Evolutionary conservation across 2,329 filamentous ascomycete genomes (phyloP).

Genomic region (Xylaria sp.): DNA sequence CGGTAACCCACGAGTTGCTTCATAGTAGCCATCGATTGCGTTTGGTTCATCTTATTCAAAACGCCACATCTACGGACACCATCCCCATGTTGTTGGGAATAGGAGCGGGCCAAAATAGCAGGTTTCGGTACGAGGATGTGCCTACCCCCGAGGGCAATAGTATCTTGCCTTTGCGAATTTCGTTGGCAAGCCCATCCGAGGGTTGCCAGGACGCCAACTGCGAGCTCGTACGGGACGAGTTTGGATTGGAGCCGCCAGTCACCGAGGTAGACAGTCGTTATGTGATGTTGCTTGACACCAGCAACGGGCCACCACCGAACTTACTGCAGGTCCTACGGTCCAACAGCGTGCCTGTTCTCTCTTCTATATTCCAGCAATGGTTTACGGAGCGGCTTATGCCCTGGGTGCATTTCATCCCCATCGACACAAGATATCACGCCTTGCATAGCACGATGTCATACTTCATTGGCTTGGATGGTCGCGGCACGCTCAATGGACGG

Average conservation of each 20-base stretch:
- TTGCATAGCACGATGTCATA: constrained; percentile 80
- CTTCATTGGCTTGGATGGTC: constrained; percentile 70
- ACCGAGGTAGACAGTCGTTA: constrained; percentile 74
- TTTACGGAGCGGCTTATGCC: constrained; percentile 77
- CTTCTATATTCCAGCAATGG: constrained; percentile 81
- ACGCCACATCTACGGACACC: constrained; percentile 61
- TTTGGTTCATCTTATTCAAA: constrained; percentile 75
- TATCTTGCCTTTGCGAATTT: constrained; percentile 65
- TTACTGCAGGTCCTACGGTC: constrained; percentile 75
- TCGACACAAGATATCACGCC: constrained; percentile 78
- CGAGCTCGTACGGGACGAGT: constrained; percentile 62
- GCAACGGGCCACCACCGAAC: constrained; percentile 69
- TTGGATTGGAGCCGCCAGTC: constrained; percentile 63
- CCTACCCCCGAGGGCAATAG: constrained; percentile 64
- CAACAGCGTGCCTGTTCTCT: constrained; percentile 74
- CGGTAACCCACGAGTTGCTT: constrained; percentile 63
- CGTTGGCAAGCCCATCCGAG: constrained; percentile 67
- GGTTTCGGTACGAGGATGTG: constrained; percentile 68
- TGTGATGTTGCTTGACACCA: constrained; percentile 77
- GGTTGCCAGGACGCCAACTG: constrained; percentile 65
- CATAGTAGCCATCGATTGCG: constrained; percentile 77
- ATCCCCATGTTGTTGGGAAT: constrained; percentile 68
- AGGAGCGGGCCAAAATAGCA: constrained; percentile 50
- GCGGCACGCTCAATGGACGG: constrained; percentile 57
- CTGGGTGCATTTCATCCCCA: constrained; percentile 84